Evolutionary conservation across 192 early-diverging fungal species (phyloP).

Genomic region (Tieghemiomyces parasiticus): DNA sequence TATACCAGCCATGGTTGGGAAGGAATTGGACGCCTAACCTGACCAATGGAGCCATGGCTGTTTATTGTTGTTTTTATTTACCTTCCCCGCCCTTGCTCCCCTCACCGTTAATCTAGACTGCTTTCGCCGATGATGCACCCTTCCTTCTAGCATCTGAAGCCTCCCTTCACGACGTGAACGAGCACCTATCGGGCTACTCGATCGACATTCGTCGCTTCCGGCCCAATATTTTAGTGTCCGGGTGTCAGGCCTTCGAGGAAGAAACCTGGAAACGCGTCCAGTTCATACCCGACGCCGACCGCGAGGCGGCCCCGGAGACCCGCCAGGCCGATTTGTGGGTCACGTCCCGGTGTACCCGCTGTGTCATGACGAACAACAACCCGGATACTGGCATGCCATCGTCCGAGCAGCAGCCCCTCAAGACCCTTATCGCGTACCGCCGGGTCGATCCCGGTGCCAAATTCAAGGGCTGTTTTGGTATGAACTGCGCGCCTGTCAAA

Average conservation of each 20-base stretch:
- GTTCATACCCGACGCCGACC: no score
- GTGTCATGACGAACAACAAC: conserved; percentile 4
- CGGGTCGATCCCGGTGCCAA: conserved; percentile 17
- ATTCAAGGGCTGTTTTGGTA: conserved; percentile 29
- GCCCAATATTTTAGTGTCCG: conserved; percentile 43
- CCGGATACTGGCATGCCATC: not conserved
- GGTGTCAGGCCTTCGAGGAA: conserved; percentile 36
- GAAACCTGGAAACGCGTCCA: conserved; percentile 40
- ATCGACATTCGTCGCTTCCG: conserved; percentile 39
- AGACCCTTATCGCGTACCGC: conserved; percentile 7
- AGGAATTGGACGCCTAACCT: no score
- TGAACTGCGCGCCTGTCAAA: conserved; percentile 20
- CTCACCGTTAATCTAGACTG: no score
- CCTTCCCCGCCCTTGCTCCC: no score
- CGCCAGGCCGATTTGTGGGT: no score
- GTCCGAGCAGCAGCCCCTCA: conserved; percentile 1
- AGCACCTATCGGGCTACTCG: conserved; percentile 18
- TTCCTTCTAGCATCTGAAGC: conserved; percentile 35
- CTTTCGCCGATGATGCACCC: conserved; percentile 48
- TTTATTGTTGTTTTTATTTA: no score
- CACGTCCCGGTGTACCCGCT: conserved; percentile 7
- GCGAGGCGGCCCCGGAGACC: no score
- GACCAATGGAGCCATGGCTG: no score
- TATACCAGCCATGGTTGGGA: no score
- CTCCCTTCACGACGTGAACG: conserved; percentile 37